Evolutionary conservation across 2,329 filamentous ascomycete species (phyloP).

Genomic region (Myriosclerotinia scirpicola): DNA sequence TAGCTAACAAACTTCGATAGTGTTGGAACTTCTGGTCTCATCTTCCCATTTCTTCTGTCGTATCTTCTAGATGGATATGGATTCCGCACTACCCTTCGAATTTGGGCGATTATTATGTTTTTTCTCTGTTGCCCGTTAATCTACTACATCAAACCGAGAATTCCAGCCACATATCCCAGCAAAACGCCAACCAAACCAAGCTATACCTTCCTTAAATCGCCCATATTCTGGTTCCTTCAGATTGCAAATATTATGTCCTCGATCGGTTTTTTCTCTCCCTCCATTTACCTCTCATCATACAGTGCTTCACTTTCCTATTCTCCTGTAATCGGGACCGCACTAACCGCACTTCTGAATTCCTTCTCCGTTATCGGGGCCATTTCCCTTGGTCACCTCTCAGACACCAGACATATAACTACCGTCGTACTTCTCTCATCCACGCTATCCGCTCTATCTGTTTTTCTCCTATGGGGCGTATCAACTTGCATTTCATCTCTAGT

Average conservation of each 20-base stretch:
- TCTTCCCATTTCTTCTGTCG: slow-evolving; percentile 44
- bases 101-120: slow-evolving; percentile 44
- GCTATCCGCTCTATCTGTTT: slow-evolving; percentile 49
- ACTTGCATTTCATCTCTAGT: slow-evolving; percentile 47
- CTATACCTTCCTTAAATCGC: slow-evolving; percentile 47
- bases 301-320: slow-evolving; percentile 46
- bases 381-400: slow-evolving; percentile 43
- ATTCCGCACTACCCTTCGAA: slow-evolving; percentile 43
- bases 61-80: slow-evolving; percentile 46
- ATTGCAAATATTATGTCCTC: slow-evolving; percentile 53
- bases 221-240: slow-evolving; percentile 51
- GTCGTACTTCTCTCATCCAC: slow-evolving; percentile 52
- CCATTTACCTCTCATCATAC: slow-evolving; percentile 54
- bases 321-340: slow-evolving; percentile 46
- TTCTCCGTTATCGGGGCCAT: slow-evolving; percentile 49
- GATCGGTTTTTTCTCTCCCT: slow-evolving; percentile 55
- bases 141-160: slow-evolving; percentile 56
- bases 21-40: slow-evolving; percentile 32
- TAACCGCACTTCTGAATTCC: slow-evolving; percentile 51
- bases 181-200: slow-evolving; percentile 14
- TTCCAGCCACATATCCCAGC: slow-evolving; percentile 42
- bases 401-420: slow-evolving; percentile 46
- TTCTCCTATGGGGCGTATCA: slow-evolving; percentile 57
- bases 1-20: slow-evolving; percentile 13
- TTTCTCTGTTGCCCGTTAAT: slow-evolving; percentile 49